A percentile compares a stretch with the other conserved stretches of the same genome.
phyloP scores from a whole-genome alignment of 2,329 filamentous ascomycete species.

The Neopestalotiopsis sp. region DNA sequence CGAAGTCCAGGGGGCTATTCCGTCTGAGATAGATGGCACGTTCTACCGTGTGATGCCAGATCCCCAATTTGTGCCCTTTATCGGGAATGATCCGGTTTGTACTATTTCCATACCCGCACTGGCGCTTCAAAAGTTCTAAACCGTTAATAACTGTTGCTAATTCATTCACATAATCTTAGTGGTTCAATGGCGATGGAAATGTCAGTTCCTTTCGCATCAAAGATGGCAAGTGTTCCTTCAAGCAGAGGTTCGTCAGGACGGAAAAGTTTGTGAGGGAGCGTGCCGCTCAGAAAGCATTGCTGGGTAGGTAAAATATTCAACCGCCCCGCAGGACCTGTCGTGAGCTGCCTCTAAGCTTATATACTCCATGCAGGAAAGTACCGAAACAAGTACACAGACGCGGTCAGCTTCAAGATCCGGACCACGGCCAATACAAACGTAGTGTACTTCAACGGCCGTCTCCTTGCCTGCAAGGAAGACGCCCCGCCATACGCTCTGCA shows the following conservation, averaged over 20 bases:
- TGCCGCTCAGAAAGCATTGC: too few species aligned
- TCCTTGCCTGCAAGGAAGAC: slow-evolving; percentile 51
- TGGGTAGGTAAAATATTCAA: too few species aligned
- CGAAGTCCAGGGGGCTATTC: slow-evolving; percentile 33
- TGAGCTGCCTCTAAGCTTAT: too few species aligned
- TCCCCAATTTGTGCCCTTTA: slow-evolving; percentile 35
- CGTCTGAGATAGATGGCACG: slow-evolving; percentile 34
- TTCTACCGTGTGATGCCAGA: slow-evolving; percentile 45
- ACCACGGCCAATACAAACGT: slow-evolving; percentile 57
- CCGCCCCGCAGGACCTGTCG: slow-evolving; percentile 24
- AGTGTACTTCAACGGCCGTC: slow-evolving; percentile 50
- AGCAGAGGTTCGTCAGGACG: slow-evolving; percentile 43
- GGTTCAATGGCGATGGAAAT: slow-evolving; percentile 44
- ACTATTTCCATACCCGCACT: neutral
- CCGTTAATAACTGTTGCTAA: neutral
- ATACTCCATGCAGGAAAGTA: slow-evolving; percentile 37
- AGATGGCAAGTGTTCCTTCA: slow-evolving; percentile 35
- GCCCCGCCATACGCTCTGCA: slow-evolving; percentile 39
- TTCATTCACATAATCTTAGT: slow-evolving; percentile 13
- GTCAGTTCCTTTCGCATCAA: slow-evolving; percentile 39
- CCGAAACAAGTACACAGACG: slow-evolving; percentile 44
- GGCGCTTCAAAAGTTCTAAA: too few species aligned
- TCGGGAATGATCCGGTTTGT: slow-evolving; percentile 32
- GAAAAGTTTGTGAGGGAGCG: slow-evolving; percentile 45
- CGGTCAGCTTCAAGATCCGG: slow-evolving; percentile 36